Base-by-base conservation (phyloP, 208 protist species). In the Wallacemonas rigidus region DNA sequence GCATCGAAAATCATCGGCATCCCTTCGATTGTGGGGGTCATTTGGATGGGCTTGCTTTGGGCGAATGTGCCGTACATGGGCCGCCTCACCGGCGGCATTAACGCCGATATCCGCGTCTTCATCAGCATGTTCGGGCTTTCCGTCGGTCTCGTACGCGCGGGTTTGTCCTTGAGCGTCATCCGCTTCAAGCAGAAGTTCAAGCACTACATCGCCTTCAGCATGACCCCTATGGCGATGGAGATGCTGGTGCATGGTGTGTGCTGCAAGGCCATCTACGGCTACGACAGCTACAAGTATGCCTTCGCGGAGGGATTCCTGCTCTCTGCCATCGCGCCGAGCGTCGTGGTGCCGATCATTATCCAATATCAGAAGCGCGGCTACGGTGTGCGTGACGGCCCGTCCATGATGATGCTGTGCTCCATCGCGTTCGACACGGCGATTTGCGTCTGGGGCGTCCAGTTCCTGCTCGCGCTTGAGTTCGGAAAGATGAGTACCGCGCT, bases 381-480 rank as follows among this genome's bases (percentile, higher is more conserved):
- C 71, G 75, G 76, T 35, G 80, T 78, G 71, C 67, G 70, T 17
- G 80, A 81, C n/a, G 86, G 86, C 35, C 82, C 86, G 35, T 73
- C 76, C 8, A 84, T 83, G 79, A 82, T 90, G 78, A 80, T 90
- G 63, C 82, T 90, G 39, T 79, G 77, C 55, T 81, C 72, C 71
- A 76, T 85, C 56, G 69, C 77, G 3, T 57, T 87, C 35, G 86
- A 90, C 55, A 80, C 81, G 26, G 74, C 77, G 8, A 17, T 80
- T 11, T 83, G 82, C 57, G 71, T 87, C 4, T 87, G 79, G 77
- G 75, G 67, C 47, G 70, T 87, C 36, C 75, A 87, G 68, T 77
- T 90, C 55, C 50, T 90, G 12, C 57, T 87, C 48, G 72, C 81
- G 1, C 55, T 90, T 8, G 75, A 85, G 75, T 90, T 90, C 67